Evolutionary conservation across 805 yeast species (phyloP), one percentile per base, ranked within the genome.

Genomic region (Candida coquimbonensis): DNA sequence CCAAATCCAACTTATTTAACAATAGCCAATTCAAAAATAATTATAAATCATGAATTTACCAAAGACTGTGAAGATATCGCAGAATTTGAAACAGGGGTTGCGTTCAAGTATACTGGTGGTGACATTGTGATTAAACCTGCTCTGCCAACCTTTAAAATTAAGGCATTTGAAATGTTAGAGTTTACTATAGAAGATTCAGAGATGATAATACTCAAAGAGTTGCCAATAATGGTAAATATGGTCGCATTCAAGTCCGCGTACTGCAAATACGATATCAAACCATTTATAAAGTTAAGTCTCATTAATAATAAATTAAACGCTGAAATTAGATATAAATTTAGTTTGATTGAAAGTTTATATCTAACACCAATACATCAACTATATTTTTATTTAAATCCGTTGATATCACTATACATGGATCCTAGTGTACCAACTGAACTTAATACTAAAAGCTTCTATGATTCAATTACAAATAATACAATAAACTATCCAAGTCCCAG

Each of bases 401-500:
- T 33, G 34, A 16, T 35, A 8, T 35, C 19, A 7, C 16, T 13
- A 5, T 26, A 35, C 11, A n/a, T 29, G 7, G 17, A 19, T 13
- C 5, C 19, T 8, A 26, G 8, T 19, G 26, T 31, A 21, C 7
- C 6, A 4, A 32, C 24, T 16, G 25, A 41, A 14, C 39, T 46
- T 7, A 60, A 65, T 16, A 58, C 73, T 1, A 66, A 64, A 34
- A 48, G 69, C 13, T 80, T 80, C 51, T 80, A 80, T 57, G 72
- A 72, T 25, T 49, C 71, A 3, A 68, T 80, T 36, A 72, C 81
- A 0, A 67, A 70, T 13, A 60, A 69, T 43, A 77, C 84, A 1
- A 53, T 56, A 9, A 48, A 39, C 0, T 45, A 63, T 27, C 61
- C 56, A 1, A 17, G 6, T 9, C 9, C n/a, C 1, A n/a, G 16